Evolutionary conservation across 2,329 filamentous ascomycete genomes (phyloP).

Genomic region (Exophiala viscosa): DNA sequence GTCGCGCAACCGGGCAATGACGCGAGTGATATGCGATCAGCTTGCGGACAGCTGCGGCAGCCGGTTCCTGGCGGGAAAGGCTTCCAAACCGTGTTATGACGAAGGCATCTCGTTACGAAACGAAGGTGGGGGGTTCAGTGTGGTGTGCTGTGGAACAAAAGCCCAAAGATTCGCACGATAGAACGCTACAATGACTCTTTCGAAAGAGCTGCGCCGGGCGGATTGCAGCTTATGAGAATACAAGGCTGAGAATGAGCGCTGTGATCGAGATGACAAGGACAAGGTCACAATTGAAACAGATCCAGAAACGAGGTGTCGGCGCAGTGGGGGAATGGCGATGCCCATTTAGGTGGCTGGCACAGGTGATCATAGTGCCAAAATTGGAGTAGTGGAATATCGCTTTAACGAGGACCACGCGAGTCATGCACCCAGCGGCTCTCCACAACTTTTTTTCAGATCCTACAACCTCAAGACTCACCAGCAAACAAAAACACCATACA

Average conservation of each 20-base stretch:
- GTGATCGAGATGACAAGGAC: neutral
- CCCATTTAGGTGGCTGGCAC: neutral
- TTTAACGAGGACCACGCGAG: neutral
- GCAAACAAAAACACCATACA: neutral
- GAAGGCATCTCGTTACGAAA: conserved; percentile 11
- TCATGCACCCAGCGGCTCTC: neutral
- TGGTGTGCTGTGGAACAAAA: neutral
- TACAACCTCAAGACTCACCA: neutral
- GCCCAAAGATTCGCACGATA: conserved; percentile 1
- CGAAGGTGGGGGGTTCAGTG: conserved; percentile 6
- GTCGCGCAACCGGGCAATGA: conserved; percentile 2
- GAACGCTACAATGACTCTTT: conserved; percentile 12
- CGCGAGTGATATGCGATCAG: conserved; percentile 1
- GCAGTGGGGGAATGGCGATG: neutral
- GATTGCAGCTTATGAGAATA: neutral
- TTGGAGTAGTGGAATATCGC: no score
- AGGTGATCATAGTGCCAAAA: neutral
- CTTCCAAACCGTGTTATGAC: conserved; percentile 5
- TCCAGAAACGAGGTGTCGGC: neutral
- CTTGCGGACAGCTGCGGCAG: conserved; percentile 1
- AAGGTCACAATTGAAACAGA: neutral
- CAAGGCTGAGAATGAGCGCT: neutral
- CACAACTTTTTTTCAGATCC: neutral
- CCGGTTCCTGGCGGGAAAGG: neutral
- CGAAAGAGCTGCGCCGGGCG: neutral